Evolutionary conservation across 495 filamentous ascomycete species (phyloP), one percentile per base, ranked within the genome.

Genomic region (Xylaria acuta): DNA sequence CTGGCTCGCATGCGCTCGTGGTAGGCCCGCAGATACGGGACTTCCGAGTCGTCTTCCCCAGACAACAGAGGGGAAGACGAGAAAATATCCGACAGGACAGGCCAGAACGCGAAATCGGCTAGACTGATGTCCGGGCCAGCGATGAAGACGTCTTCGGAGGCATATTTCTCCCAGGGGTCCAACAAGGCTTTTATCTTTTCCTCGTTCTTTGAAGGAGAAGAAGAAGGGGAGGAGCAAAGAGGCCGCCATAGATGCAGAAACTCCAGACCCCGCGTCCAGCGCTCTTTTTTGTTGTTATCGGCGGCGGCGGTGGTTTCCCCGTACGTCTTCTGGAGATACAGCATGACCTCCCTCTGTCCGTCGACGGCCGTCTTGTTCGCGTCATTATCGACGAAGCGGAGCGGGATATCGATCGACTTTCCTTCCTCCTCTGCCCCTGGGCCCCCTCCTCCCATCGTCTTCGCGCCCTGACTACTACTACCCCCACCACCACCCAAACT

Each of bases 21-120:
- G 16, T 71, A 71, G 8, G 69, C 47, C 12, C 1, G 4, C 1
- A 71, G 60, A 51, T 51, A 2, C 30, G 56, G 54, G 43, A 70
- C 3, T 11, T 60, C 20, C 20, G 9, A n/a, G 12, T 36, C 45
- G 38, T 67, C 30, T 32, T 56, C 5, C 34, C 20, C n/a, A n/a
- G 16, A 27, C 1, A 18, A n/a, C 9, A 18, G 5, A 1, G 11
- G 11, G 5, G 20, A 12, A 5, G 43, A 34, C 4, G 60, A 45
- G 27, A 88, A 80, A 12, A 93, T 86, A 38, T 90, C 86, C 63
- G 90, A 79, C 51, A 95, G 80, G 12, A 93, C 85, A 0, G 93
- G 92, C 90, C 90, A 94, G 12, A 93, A 81, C 0, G 89, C 88
- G 75, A 88, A 93, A 77, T 95, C 93, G 12, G 89, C 91, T 20